Evolutionary conservation across 352 stramenopile species (phyloP), one percentile per base, ranked within the genome.

Genomic region (Pythium sp.): DNA sequence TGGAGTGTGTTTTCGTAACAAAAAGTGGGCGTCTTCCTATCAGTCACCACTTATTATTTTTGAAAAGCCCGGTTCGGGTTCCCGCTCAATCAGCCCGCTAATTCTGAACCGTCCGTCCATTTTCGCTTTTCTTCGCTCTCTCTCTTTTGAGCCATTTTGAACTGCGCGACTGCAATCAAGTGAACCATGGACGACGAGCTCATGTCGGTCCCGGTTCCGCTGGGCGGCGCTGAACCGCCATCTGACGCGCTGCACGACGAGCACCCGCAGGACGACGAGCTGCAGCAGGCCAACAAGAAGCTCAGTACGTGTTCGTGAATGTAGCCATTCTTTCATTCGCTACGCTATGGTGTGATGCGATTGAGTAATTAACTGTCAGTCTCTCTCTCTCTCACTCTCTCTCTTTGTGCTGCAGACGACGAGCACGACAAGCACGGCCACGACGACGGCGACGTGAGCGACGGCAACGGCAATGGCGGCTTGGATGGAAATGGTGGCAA

Each of bases 121-220:
- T 49, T 8, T 18, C 18, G 15, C 18, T 12, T 28, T 24, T 28
- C 26, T 26, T 22, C 14, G 14, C 41, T 49, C 41, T 49, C 14
- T n/a, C 41, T 49, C 18, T 49, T 41, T n/a, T 18, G 18, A 49
- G 41, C 41, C 41, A 49, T 49, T 49, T 49, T 18, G 38, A 20
- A 46, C 18, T 22, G 14, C 34, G 34, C 34, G 34, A 41, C 1
- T 12, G 34, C 3, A 14, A 9, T 41, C 38, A 46, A 46, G 38
- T n/a, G 41, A n/a, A 60, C 62, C 20, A 71, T 71, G 66, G 66
- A 71, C 61, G 66, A 71, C 22, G 66, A 71, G 60, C 51, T 71
- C 24, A 69, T 71, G 41, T 54, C 63, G 59, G 59, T 69, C 59
- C 59, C 63, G 49, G 59, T 69, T 60, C 60, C 66, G 61, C 46